phyloP scores from a whole-genome alignment of 441 rosid genomes.

The Aquilaria agallochum region DNA sequence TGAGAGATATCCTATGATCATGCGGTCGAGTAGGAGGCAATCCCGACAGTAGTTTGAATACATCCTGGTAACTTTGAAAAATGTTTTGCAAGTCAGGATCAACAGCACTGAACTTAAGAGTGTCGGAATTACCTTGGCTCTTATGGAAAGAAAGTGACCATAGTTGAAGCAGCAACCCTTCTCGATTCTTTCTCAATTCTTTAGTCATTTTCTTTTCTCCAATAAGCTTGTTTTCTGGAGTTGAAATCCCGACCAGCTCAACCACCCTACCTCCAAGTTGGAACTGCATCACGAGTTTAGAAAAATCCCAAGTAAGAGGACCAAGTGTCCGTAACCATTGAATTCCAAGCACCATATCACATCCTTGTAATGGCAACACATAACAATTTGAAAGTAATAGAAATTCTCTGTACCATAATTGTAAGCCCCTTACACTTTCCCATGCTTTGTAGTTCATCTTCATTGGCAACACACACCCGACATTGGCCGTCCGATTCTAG shows the following conservation, averaged over 20 bases:
- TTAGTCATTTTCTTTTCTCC: no score
- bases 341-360: conserved; percentile 4
- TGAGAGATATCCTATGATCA: not conserved
- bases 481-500: no score
- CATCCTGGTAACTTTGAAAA: no score
- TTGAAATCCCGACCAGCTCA: not conserved
- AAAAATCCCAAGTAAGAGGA: not conserved
- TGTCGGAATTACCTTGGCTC: no score
- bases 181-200: no score
- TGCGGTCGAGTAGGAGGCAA: not conserved
- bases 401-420: not conserved
- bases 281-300: not conserved
- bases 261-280: not conserved
- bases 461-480: not conserved
- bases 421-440: not conserved
- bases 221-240: not conserved
- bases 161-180: not conserved
- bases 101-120: no score
- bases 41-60: not conserved
- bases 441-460: not conserved
- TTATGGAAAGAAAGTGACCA: no score
- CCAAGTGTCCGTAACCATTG: not conserved
- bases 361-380: not conserved
- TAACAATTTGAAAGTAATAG: not conserved
- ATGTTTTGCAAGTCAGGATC: no score